Evolutionary conservation across 2,329 filamentous ascomycete genomes (phyloP), one percentile per base, ranked within the genome.

Genomic region (Diplodia seriata): DNA sequence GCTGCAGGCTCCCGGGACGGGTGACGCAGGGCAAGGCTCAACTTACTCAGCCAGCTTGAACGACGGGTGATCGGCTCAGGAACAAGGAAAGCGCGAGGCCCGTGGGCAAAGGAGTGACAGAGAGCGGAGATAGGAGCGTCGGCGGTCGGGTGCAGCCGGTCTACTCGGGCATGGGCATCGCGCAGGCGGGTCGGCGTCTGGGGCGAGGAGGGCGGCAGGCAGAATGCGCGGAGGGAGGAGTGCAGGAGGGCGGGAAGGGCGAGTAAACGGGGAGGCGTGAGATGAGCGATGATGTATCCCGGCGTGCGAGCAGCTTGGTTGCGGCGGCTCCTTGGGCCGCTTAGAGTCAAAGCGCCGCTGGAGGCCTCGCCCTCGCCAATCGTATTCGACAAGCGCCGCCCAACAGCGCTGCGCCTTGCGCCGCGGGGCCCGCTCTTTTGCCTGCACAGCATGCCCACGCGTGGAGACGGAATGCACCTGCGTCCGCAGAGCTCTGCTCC

Each of bases 21-120:
- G 47, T n/a, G 56, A 38, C 43, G 51, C 68, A 62, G 53, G 55
- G 56, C 53, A 33, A 64, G 67, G 57, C 43, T 64, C 66, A 23
- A 74, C 73, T 68, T 74, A 75, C 74, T 75, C 73, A 68, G 73
- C 73, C 74, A 75, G 66, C 57, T 63, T 63, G 57, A 67, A 57
- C 55, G 56, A 62, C 66, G 55, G 55, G 66, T 53, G 55, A 53
- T 57, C 55, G 56, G 55, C 43, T 57, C 54, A 57, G 64, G 64
- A 67, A 67, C 43, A 57, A 57, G 55, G 64, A 50, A 56, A 59
- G 64, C 64, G 64, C 43, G 64, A 56, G 64, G 64, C 33, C 53
- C 54, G 64, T 66, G 64, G 64, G 47, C 64, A 59, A 63, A 63
- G 59, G 59, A 63, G 59, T 63, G 59, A 51, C 59, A 51, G 43